Evolutionary conservation across 805 yeast genomes (phyloP), one percentile per base, ranked within the genome.

Genomic region (Monosporozyma servazzii): DNA sequence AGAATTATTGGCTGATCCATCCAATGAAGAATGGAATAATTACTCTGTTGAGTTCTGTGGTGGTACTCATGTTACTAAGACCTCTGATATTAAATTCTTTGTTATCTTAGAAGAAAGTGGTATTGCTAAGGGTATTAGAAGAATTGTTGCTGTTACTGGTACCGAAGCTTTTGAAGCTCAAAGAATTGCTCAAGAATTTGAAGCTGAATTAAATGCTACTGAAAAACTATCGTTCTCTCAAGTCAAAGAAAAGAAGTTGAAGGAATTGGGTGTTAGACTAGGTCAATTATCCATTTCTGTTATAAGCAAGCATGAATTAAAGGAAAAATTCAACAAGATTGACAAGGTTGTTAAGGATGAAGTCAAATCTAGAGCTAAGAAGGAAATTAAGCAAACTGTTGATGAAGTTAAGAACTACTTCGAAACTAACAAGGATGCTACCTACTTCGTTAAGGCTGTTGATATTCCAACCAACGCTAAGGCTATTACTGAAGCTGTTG

Each of bases 61-160:
- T 73, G 99, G 99, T 72, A 93, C 99, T 11, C 99, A 93, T 65
- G 96, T 93, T 58, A 77, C 80, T 48, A 84, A 86, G 71, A 91
- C 98, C 18, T 86, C 91, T 54, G 98, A 91, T 54, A 93, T 93
- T 67, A 89, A 89, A 69, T 91, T 87, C 59, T 79, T 93, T 57
- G 87, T 93, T 36, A 79, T 93, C 50, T 75, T 85, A 56, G 99
- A 93, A 75, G 99, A 93, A 72, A 80, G 88, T 57, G 98, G 99
- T 71, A 93, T 93, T 69, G 98, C 99, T 54, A 93, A 93, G 75
- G 99, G 99, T 72, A 88, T 89, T 56, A 83, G 99, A 74, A 88
- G 99, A 77, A 86, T 93, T 67, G 96, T 93, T 52, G 98, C 96
- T 27, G 96, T 93, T 49, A 86, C 97, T 17, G 98, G 98, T 47